phyloP scores from a whole-genome alignment of 305 asterid species.

The Striga hermonthica region DNA sequence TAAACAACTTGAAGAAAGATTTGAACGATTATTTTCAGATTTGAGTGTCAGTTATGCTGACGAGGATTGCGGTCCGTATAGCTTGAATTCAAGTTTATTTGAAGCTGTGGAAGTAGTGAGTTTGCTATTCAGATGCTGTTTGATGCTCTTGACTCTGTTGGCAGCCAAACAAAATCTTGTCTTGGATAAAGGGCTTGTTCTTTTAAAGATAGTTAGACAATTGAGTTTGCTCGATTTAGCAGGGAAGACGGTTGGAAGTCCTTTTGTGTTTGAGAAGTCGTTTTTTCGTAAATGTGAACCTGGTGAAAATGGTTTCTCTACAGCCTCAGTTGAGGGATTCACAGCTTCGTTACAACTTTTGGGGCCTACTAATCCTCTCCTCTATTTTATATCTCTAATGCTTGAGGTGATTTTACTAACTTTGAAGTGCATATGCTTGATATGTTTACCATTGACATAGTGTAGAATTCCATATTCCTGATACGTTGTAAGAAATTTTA shows the following conservation, averaged over 20 bases:
- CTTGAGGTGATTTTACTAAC: slow-evolving; percentile 63
- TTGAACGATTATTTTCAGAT: slow-evolving; percentile 42
- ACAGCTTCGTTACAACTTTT: slow-evolving; percentile 57
- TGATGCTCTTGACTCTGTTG: slow-evolving; percentile 49
- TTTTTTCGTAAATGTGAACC: slow-evolving; percentile 38
- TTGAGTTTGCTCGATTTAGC: slow-evolving; percentile 37
- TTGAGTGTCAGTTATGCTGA: slow-evolving; percentile 32
- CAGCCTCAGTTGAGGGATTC: slow-evolving; percentile 53
- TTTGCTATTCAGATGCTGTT: slow-evolving; percentile 68
- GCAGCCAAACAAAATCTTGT: slow-evolving; percentile 35
- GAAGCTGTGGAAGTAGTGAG: slow-evolving; percentile 43
- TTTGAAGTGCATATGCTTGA: slow-evolving; percentile 21
- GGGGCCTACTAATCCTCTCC: slow-evolving; percentile 55
- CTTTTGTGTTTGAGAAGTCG: slow-evolving; percentile 48
- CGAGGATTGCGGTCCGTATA: slow-evolving; percentile 36
- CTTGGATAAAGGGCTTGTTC: slow-evolving; percentile 51
- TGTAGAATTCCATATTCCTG: too few species aligned
- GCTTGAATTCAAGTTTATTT: slow-evolving; percentile 30
- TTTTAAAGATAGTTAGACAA: slow-evolving; percentile 46
- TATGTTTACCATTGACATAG: not conserved
- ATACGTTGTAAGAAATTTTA: too few species aligned
- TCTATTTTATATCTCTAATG: slow-evolving; percentile 43
- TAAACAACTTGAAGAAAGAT: slow-evolving; percentile 47
- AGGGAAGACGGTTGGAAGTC: slow-evolving; percentile 29
- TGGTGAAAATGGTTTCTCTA: slow-evolving; percentile 39